These are phyloP conservation scores for Ceratocystiopsis sp. DNA, from an alignment of 2,329 filamentous ascomycete species.

Conservation along the genomic window DNA sequence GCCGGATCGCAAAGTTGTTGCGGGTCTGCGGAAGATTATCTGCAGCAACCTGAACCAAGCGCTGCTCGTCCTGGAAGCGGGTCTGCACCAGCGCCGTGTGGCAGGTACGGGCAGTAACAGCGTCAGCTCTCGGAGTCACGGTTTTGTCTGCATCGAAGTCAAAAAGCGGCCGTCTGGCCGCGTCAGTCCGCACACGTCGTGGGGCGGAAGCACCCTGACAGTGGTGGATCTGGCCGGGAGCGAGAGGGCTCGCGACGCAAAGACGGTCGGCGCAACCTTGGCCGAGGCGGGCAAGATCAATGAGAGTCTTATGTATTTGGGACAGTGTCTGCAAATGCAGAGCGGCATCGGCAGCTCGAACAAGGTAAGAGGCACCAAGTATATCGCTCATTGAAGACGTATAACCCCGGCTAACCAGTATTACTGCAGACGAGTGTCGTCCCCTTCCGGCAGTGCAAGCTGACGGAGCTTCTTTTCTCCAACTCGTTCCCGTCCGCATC, in stretches of 20 bases:
- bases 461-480: constrained; percentile 74
- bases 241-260: constrained; percentile 80
- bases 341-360: constrained; percentile 57
- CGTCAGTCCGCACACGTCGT: constrained; percentile 25
- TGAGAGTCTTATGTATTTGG: constrained; percentile 93
- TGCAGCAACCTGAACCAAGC: constrained; percentile 73
- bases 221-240: constrained; percentile 89
- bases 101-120: constrained; percentile 88
- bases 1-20: constrained; percentile 84
- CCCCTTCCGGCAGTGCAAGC: constrained; percentile 68
- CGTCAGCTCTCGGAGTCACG: constrained; percentile 79
- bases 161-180: constrained; percentile 49
- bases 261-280: constrained; percentile 81
- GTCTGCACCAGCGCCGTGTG: constrained; percentile 70
- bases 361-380: constrained; percentile 35
- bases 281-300: constrained; percentile 98
- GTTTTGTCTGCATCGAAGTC: constrained; percentile 89
- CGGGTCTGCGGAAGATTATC: constrained; percentile 77
- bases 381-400: too few species aligned
- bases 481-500: constrained; percentile 60
- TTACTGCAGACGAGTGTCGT: constrained; percentile 46
- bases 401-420: too few species aligned
- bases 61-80: constrained; percentile 75
- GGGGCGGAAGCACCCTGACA: constrained; percentile 65
- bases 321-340: constrained; percentile 92